Base-by-base conservation (phyloP, 2,329 filamentous ascomycete genomes). In the Fusarium multiceps region DNA sequence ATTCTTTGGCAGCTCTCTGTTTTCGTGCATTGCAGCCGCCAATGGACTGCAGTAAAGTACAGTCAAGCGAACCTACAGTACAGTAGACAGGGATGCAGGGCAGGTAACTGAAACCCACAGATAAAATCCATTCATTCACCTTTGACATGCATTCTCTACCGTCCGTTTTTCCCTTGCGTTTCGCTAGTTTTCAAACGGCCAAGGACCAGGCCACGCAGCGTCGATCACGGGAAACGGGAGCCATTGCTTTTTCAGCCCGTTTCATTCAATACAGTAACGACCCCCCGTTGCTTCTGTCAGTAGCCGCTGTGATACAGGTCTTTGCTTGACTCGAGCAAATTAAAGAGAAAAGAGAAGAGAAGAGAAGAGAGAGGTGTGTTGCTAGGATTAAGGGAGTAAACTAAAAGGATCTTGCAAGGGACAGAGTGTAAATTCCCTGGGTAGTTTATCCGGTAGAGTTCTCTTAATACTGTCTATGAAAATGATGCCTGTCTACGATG, bases 211-310 rank as follows among this genome's bases (percentile, higher is more conserved):
- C 58, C 51, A 58, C 51, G 60, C 40, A 59, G 55, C 20, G 56
- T 55, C 66, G 61, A 69, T 69, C 61, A 59, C 41, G 49, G 49
- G 13, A 21, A n/a, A 42, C 46, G 59, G 53, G 14, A 61, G 53
- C 55, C 27, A 43, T 46, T 20, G 45, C 45, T 41, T 43, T 43
- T 43, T 40, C 46, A 56, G 55, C 59, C 53, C 32, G 50, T 64
- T 54, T 42, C 30, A 58, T 54, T 42, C 30, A 63, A 50, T 49
- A 61, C 30, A 63, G 47, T 49, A 61, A 23, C 16, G 14, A 23
- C 16, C 10, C 50, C 21, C 42, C 27, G 30, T n/a, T 21, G 28
- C 23, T n/a, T 37, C 56, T 60, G 63, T 30, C 47, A 41, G 41
- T 65, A 62, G 40, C 55, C 45, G 55, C 18, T 45, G 37, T 40